Evolutionary conservation across 2,329 filamentous ascomycete species (phyloP), one percentile per base, ranked within the genome.

Genomic region (Penicillium italicum): DNA sequence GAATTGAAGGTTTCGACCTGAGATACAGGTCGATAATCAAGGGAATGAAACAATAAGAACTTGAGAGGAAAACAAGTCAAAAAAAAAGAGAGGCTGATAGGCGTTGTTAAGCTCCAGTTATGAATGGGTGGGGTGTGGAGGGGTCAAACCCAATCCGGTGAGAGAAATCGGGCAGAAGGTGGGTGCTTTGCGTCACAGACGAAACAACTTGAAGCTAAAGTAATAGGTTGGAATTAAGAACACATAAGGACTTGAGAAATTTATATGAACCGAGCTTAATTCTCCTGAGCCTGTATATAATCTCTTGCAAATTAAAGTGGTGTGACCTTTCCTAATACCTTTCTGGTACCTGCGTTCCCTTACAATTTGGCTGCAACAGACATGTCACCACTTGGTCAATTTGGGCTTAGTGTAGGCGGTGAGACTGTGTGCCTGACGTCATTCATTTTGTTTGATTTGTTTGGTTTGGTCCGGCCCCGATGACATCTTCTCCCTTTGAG

Each of bases 81-180:
- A 58, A 55, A 55, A 53, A 46, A 54, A 43, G 44, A 43, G 45
- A 31, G 33, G 47, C 43, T 54, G 43, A 50, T 45, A 45, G 28
- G 52, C 18, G 43, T 52, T 44, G 49, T 49, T 50, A 56, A 62
- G 57, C 50, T 57, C 33, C 47, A 62, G 60, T 52, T 60, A 57
- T 57, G 53, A 58, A 55, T 44, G 53, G 38, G 41, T 55, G 56
- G 53, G 53, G 44, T 55, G 50, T 60, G 54, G 60, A 67, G 62
- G 62, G 66, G 61, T 71, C 55, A 54, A 50, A 59, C 58, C 55
- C 62, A 65, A 65, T 70, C 69, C 70, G 71, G 70, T 73, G 72
- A 73, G 71, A 70, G 65, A 73, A 73, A 73, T 51, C 45, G 53
- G 51, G 66, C 65, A 66, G 67, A 64, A 64, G 63, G 63, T 65